Evolutionary conservation across 106 monocot genomes (phyloP).

Genomic region (Platanthera guangdongensis): DNA sequence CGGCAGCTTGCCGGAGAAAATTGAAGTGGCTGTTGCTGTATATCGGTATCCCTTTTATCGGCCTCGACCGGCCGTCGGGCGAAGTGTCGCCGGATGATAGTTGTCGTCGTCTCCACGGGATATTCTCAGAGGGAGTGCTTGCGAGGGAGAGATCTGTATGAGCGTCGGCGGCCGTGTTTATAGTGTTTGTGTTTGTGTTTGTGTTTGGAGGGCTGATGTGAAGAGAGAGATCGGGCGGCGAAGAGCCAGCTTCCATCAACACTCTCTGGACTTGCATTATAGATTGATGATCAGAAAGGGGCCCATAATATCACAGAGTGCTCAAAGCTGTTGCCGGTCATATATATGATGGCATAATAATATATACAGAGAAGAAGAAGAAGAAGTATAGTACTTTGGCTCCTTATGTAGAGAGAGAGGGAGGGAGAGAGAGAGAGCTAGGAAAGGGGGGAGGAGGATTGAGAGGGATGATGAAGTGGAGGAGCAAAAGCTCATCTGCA

Average conservation of each 20-base stretch:
- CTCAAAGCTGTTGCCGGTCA: no score
- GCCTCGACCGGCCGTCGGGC: neutral
- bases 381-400: neutral
- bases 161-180: neutral
- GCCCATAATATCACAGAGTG: no score
- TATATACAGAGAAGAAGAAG: no score
- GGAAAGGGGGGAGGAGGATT: neutral
- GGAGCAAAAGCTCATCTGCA: neutral
- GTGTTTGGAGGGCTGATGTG: conserved; percentile 18
- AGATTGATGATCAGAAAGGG: neutral
- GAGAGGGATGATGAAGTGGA: neutral
- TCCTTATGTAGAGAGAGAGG: neutral
- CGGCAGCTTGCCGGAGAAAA: neutral
- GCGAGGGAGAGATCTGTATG: conserved; percentile 16
- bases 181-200: neutral
- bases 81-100: neutral
- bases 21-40: conserved; percentile 7
- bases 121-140: neutral
- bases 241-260: neutral
- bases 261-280: conserved; percentile 8
- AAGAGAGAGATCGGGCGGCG: conserved; percentile 24
- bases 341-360: no score
- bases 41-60: conserved; percentile 18
- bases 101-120: neutral
- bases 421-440: neutral